Evolutionary conservation across 768 basidiomycete species (phyloP), one percentile per base, ranked within the genome.

Genomic region (Xanthoconium purpureum): DNA sequence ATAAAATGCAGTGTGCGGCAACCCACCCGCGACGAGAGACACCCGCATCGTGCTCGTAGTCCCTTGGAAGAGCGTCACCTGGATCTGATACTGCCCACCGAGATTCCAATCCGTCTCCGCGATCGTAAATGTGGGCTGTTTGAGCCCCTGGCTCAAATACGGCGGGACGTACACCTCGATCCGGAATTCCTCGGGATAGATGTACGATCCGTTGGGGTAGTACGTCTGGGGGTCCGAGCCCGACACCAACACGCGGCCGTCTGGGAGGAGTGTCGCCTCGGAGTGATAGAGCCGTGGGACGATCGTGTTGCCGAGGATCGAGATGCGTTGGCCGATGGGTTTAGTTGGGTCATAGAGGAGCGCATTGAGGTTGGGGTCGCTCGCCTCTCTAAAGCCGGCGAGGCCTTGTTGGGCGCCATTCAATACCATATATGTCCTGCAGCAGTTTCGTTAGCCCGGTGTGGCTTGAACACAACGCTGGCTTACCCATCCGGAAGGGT

Each of bases 131-230:
- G 71, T 74, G 0, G 89, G 94, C 55, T 87, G 88, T 6, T 61
- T 68, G 58, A 78, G 72, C 11, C 88, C 88, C 59, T 80, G 72
- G 58, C 73, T 84, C 56, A 92, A 80, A 71, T 96, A 98, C 15
- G 89, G 91, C 6, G 96, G 96, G 63, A 89, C 80, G 74, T 96
- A 97, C 28, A 87, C 84, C 68, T 88, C 79, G 60, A 80, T 80
- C 13, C 92, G 81, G 72, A 91, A 87, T 67, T 95, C 91, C 60
- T 94, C 85, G 0, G 85, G 84, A 63, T 83, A 88, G 36, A 74
- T 76, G 52, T 59, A 51, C 12, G 73, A 54, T n/a, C 68, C 68
- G 32, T 75, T 66, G 28, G 75, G 64, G 40, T 74, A 68, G 39
- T 64, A 40, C 14, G 84, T 84, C 66, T 87, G 73, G 8, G 86